Evolutionary conservation across 2,329 filamentous ascomycete genomes (phyloP).

Genomic region (Fusarium sp.): DNA sequence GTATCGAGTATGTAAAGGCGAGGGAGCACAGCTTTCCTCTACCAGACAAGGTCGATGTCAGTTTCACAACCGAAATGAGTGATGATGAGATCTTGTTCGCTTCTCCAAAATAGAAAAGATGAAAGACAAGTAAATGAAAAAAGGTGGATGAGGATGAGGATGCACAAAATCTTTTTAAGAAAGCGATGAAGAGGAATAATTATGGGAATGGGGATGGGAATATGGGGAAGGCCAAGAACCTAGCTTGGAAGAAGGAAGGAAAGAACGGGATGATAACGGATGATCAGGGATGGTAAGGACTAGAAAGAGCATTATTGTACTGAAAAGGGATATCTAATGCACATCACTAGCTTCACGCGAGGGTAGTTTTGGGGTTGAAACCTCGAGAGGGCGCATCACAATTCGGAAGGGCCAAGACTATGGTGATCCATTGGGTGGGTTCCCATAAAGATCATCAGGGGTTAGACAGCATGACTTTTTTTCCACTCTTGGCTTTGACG

Average conservation of each 20-base stretch:
- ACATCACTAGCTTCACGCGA: constrained; percentile 30
- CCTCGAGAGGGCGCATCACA: constrained; percentile 35
- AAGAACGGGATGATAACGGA: constrained; percentile 17
- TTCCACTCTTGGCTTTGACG: constrained; percentile 25
- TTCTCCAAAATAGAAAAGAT: constrained; percentile 10
- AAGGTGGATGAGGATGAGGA: constrained; percentile 4
- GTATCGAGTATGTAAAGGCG: constrained; percentile 18
- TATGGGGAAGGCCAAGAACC: constrained; percentile 4
- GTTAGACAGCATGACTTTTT: constrained; percentile 12
- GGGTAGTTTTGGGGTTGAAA: constrained; percentile 1
- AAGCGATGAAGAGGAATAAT: constrained; percentile 2
- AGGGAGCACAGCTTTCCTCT: constrained; percentile 45
- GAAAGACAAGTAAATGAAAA: constrained; percentile 24
- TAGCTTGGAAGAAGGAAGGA: background rate
- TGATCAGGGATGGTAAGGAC: constrained; percentile 24
- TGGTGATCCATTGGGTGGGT: constrained; percentile 18
- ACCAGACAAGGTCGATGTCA: background rate
- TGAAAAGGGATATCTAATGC: constrained; percentile 36
- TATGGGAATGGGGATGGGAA: constrained; percentile 7
- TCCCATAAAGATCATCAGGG: constrained; percentile 37
- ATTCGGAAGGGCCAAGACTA: constrained; percentile 26
- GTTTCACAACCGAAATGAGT: constrained; percentile 43
- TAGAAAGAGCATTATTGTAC: constrained; percentile 14
- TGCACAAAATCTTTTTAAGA: constrained; percentile 18
- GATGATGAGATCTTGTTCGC: constrained; percentile 31